Base-by-base conservation (phyloP, 768 basidiomycete genomes). In the Phanerochaete sordida region DNA sequence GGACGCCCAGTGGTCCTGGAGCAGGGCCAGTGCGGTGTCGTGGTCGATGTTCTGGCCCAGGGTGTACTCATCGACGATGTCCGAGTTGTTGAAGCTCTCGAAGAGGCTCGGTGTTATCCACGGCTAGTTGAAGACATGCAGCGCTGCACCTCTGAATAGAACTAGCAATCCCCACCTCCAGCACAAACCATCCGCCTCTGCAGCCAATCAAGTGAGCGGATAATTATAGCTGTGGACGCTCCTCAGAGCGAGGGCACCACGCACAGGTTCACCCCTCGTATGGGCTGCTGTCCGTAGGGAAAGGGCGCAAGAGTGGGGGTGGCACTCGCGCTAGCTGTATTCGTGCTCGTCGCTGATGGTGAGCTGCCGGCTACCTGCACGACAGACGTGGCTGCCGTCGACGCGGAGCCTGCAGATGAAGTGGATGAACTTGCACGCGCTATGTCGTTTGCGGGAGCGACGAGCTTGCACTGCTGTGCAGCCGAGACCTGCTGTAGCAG, bases 31-130 rank as follows among this genome's bases (percentile, higher is more conserved):
- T 1, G 84, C 81, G 24, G 74, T 72, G 33, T 76, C 69, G 19
- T 67, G 57, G 64, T 84, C 78, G 56, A 82, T 75, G 65, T 83
- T 64, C 59, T 80, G 75, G 1, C 86, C 85, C 19, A 87, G 76
- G 0, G 85, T 88, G 62, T 75, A 86, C 67, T 86, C 85, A 62
- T 88, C 86, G 6, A 87, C 73, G 31, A 88, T 78, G 39, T 72
- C 73, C 33, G 74, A 70, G 62, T 87, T 84, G 39, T 79, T 78
- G 35, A 84, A 88, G 66, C 76, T 80, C 61, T 85, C 77, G 61
- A 90, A 91, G 12, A 90, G 75, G 65, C 85, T 87, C 1, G 89
- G 89, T 1, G 87, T 90, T 57, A 91, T 90, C 89, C 89, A 90
- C 31, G 88, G 87, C 85, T 89, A n/a, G 59, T 13, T 26, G 15